Conservation (phyloP, 2,329 filamentous ascomycete genomes). For the Alternaria gansuensis region DNA sequence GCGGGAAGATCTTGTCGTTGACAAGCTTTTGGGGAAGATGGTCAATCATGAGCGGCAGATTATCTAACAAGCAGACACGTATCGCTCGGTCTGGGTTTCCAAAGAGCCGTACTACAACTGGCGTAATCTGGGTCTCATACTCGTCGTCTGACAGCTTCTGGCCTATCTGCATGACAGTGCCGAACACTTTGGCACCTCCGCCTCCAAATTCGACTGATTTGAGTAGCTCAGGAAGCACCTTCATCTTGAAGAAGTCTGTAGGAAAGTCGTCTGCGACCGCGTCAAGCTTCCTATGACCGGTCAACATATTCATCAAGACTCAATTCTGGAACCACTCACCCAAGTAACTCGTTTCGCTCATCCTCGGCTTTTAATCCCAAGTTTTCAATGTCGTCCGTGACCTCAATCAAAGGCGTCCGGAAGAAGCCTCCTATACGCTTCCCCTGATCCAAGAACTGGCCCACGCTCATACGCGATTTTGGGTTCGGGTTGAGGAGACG, state of each 20-base stretch:
- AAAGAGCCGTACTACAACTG: slow-evolving; percentile 87
- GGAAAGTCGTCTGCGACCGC: slow-evolving; percentile 91
- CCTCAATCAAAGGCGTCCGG: slow-evolving; percentile 87
- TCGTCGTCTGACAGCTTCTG: slow-evolving; percentile 88
- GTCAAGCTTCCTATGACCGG: slow-evolving; percentile 71
- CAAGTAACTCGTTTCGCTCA: slow-evolving; percentile 85
- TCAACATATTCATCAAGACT: slow-evolving; percentile 20
- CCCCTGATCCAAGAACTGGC: slow-evolving; percentile 90
- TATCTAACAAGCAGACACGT: slow-evolving; percentile 89
- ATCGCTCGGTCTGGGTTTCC: slow-evolving; percentile 90
- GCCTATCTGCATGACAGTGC: slow-evolving; percentile 88
- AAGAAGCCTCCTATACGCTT: slow-evolving; percentile 85
- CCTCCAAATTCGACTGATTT: slow-evolving; percentile 99
- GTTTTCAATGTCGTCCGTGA: slow-evolving; percentile 92
- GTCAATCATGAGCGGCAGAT: slow-evolving; percentile 89
- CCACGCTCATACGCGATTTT: slow-evolving; percentile 83
- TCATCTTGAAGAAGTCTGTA: slow-evolving; percentile 98
- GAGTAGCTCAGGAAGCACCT: slow-evolving; percentile 91
- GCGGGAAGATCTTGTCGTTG: slow-evolving; percentile 96
- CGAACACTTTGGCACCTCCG: slow-evolving; percentile 89
- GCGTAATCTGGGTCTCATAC: slow-evolving; percentile 83
- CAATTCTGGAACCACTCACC: slow-evolving; percentile 54
- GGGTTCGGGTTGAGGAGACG: slow-evolving; percentile 87
- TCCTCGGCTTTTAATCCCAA: slow-evolving; percentile 85
- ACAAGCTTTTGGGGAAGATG: slow-evolving; percentile 86